Percentiles rank a stretch among this genome's conserved stretches.
phyloP scores from a whole-genome alignment of 2,329 filamentous ascomycete genomes.

The Fusarium pseudocircinatum region DNA sequence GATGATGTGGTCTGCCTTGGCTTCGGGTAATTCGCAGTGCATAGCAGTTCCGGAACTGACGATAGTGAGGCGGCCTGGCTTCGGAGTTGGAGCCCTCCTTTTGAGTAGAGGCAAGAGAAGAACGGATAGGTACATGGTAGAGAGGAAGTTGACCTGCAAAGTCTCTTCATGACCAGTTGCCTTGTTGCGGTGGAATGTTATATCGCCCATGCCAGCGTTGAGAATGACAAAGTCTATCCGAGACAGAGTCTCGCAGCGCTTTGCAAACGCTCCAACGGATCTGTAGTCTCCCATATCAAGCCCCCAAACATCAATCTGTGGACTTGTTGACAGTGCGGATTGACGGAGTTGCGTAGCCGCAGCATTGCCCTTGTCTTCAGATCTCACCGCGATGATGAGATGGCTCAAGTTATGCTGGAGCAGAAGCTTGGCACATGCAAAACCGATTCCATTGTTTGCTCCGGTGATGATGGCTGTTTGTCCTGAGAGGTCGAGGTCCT shows the following conservation, averaged over 20 bases:
- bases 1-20: neutral
- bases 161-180: neutral
- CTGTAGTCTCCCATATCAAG: neutral
- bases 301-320: neutral
- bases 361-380: neutral
- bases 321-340: accelerated
- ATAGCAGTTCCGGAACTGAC: neutral
- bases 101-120: neutral
- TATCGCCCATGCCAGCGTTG: conserved; percentile 1
- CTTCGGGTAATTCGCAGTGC: neutral
- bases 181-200: neutral
- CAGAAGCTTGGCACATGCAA: neutral
- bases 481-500: neutral
- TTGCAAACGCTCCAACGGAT: neutral
- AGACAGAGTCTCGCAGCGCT: neutral
- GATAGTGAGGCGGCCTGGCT: neutral
- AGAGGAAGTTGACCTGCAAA: conserved; percentile 9
- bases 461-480: neutral
- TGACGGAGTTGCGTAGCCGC: neutral
- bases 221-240: neutral
- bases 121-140: neutral
- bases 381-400: neutral
- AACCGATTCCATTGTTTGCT: neutral
- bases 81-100: neutral
- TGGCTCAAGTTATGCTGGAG: neutral